Percentiles rank a stretch among this genome's conserved stretches.
phyloP scores from a whole-genome alignment of 2,329 filamentous ascomycete genomes.

The Microthyrium microscopicum region DNA sequence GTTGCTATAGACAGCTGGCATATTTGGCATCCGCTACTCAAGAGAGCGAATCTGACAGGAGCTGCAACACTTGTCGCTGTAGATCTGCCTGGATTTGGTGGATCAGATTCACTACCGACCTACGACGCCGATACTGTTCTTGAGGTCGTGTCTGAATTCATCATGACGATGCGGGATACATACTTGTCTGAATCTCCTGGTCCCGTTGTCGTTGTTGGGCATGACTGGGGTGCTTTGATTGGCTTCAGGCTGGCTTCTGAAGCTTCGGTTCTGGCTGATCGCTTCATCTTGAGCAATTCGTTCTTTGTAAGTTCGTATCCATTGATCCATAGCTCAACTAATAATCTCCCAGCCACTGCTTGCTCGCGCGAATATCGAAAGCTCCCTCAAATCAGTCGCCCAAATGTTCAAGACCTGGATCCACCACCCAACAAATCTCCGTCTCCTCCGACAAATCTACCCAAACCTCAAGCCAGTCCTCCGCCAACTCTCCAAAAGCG shows the following conservation, averaged over 20 bases:
- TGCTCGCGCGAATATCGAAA: conserved; percentile 24
- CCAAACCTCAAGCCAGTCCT: conserved; percentile 29
- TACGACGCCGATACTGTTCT: conserved; percentile 36
- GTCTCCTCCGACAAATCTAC: conserved; percentile 28
- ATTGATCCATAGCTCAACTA: not conserved
- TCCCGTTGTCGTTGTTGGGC: conserved; percentile 29
- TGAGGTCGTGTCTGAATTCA: conserved; percentile 36
- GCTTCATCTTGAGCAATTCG: conserved; percentile 37
- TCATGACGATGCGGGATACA: conserved; percentile 31
- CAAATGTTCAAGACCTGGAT: conserved; percentile 35
- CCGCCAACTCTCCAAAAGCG: conserved; percentile 29
- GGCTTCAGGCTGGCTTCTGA: conserved; percentile 41
- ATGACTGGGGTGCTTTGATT: conserved; percentile 39
- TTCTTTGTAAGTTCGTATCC: conserved; percentile 28
- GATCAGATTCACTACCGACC: conserved; percentile 33
- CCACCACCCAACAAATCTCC: conserved; percentile 26
- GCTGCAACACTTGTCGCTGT: conserved; percentile 34
- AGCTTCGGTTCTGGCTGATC: conserved; percentile 36
- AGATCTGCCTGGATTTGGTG: conserved; percentile 42
- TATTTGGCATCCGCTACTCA: conserved; percentile 35
- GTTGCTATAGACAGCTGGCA: conserved; percentile 40
- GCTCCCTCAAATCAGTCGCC: conserved; percentile 24
- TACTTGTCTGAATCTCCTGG: conserved; percentile 17
- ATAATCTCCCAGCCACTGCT: conserved; percentile 22
- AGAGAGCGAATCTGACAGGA: conserved; percentile 20